Evolutionary conservation across 495 filamentous ascomycete species (phyloP), one percentile per base, ranked within the genome.

Genomic region (Aspergillus kassunensis): DNA sequence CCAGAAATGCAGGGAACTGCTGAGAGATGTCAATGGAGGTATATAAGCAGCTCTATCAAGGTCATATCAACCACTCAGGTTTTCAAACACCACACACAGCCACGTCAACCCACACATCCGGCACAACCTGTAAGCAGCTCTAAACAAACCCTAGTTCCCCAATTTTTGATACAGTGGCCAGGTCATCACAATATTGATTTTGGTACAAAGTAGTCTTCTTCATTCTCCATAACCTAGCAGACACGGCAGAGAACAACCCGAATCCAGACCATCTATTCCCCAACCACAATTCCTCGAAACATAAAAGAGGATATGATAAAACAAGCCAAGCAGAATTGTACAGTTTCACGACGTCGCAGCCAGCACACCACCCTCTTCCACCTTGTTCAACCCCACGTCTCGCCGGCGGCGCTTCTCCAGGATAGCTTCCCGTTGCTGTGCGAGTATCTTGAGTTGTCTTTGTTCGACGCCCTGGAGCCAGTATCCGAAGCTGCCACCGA

Each of bases 401-500:
- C 86, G 77, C 68, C 90, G 73, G 66, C 80, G 83, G 67, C 91
- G 76, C 83, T 97, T 98, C 73, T 95, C 95, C 18, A 97, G 72
- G 59, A 98, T 79, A 30, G 73, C 65, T 58, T 85, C 79, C 66
- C 86, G 85, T 60, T 90, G 85, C 66, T 89, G 85, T 56, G 79
- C 75, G 36, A 98, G 76, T 46, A 90, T 77, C 51, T 78, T 79
- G 43, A 82, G 75, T 73, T 97, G 92, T 53, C 84, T 76, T 61
- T 83, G 65, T 67, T 95, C 88, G 34, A 97, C 88, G 48, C 88
- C 87, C 74, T 86, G 81, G 58, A 98, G 72, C 89, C 91, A 97
- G 79, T 97, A 97, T 48, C 93, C 93, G 69, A 98, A 96, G 71
- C 85, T 88, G 43, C 84, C 92, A 56, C 91, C 91, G 48, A 88